These are phyloP conservation scores for Exophiala phaeomuriformis DNA, from an alignment of 2,329 filamentous ascomycete species.

Conservation along the genomic window DNA sequence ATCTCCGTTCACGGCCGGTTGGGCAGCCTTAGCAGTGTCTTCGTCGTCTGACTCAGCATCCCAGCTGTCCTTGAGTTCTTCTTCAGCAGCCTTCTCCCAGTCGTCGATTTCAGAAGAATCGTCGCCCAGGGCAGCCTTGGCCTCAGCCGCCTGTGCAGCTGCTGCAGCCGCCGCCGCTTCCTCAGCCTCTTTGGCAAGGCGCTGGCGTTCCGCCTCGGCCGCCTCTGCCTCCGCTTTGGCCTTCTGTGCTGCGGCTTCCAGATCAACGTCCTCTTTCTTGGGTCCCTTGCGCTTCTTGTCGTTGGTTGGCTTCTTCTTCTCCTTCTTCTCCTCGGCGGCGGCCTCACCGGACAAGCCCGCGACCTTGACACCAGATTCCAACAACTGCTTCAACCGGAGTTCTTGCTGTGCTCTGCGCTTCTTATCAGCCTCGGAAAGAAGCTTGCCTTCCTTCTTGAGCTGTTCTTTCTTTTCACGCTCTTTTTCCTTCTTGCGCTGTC, in stretches of 20 bases:
- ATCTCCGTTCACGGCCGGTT: slow-evolving; percentile 22
- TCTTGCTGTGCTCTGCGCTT: slow-evolving; percentile 43
- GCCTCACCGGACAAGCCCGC: slow-evolving; percentile 41
- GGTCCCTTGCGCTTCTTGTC: slow-evolving; percentile 65
- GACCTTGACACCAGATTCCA: slow-evolving; percentile 42
- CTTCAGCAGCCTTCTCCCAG: slow-evolving; percentile 74
- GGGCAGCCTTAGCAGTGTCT: neutral
- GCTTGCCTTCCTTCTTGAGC: slow-evolving; percentile 42
- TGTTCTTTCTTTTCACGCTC: slow-evolving; percentile 47
- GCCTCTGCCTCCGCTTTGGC: slow-evolving; percentile 41
- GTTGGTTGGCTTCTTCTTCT: slow-evolving; percentile 69
- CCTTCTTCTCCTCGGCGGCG: slow-evolving; percentile 35
- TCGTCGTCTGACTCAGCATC: slow-evolving; percentile 78
- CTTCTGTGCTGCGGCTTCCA: slow-evolving; percentile 43
- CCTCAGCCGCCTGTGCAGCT: slow-evolving; percentile 68
- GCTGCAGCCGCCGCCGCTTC: slow-evolving; percentile 70
- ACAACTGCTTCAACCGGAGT: slow-evolving; percentile 44
- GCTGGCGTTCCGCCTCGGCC: slow-evolving; percentile 51
- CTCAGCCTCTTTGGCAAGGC: slow-evolving; percentile 62
- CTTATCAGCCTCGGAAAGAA: slow-evolving; percentile 44
- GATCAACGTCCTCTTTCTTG: slow-evolving; percentile 53
- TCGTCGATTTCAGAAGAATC: slow-evolving; percentile 58
- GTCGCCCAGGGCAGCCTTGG: slow-evolving; percentile 55
- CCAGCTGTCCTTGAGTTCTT: slow-evolving; percentile 88
- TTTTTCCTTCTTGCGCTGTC: slow-evolving; percentile 43